Evolutionary conservation across 169 alveolate species (phyloP).

Genomic region (Plasmodium gaboni): DNA sequence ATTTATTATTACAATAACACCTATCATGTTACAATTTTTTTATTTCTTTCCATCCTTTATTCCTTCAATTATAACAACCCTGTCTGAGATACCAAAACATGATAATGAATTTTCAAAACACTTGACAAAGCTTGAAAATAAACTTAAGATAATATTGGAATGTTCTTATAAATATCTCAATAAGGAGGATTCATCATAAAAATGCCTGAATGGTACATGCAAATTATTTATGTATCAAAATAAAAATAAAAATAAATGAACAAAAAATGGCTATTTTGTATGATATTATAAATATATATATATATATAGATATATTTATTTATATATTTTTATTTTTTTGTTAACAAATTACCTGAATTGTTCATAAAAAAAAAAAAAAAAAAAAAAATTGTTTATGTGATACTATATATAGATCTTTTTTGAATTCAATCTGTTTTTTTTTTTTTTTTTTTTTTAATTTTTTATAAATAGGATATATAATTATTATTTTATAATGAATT

Average conservation of each 20-base stretch:
- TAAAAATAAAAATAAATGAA: background rate
- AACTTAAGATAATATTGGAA: conserved; percentile 17
- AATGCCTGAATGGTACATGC: too few species aligned
- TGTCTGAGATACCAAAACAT: background rate
- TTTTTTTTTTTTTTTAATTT: too few species aligned
- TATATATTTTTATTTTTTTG: background rate
- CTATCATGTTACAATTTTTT: conserved; percentile 34
- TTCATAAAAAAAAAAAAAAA: too few species aligned
- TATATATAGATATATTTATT: background rate
- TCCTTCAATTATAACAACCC: conserved; percentile 2
- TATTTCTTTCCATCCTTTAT: conserved; percentile 65
- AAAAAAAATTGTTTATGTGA: too few species aligned
- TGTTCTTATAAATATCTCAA: conserved; percentile 6
- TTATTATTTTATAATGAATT: too few species aligned
- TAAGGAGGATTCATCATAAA: background rate
- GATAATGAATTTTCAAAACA: conserved; percentile 9
- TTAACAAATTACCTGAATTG: too few species aligned
- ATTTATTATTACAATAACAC: conserved; percentile 14
- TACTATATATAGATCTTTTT: too few species aligned
- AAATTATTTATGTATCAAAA: background rate
- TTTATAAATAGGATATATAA: too few species aligned
- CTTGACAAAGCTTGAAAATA: conserved; percentile 13
- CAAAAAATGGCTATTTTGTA: background rate
- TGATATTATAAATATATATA: background rate
- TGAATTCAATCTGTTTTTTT: too few species aligned